Evolutionary conservation across 192 early-diverging fungal species (phyloP).

Genomic region (Podila epicladia): DNA sequence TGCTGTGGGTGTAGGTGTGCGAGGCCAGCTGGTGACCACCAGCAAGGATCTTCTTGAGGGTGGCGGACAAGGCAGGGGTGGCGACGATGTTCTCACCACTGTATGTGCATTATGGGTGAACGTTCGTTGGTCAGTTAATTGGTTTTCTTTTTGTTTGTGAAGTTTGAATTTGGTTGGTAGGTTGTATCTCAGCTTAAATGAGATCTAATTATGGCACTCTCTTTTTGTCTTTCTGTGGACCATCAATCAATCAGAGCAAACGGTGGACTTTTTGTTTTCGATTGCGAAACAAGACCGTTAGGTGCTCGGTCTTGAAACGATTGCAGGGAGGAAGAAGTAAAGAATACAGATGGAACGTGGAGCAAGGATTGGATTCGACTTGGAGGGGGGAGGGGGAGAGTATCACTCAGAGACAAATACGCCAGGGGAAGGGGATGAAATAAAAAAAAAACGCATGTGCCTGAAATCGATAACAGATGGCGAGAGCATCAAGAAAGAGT

Average conservation of each 20-base stretch:
- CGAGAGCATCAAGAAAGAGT: neutral
- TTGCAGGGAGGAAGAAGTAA: too few relatives aligned
- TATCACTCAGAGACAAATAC: too few relatives aligned
- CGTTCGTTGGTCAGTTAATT: neutral
- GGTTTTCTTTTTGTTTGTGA: too few relatives aligned
- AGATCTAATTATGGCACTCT: neutral
- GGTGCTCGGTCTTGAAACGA: too few relatives aligned
- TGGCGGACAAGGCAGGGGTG: conserved; percentile 17
- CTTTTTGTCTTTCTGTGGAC: neutral
- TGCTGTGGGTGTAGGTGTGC: conserved; percentile 62
- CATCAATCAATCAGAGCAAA: neutral
- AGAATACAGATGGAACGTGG: too few relatives aligned
- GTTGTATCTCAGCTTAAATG: neutral
- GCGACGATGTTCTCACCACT: conserved; percentile 30
- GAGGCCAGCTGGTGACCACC: conserved; percentile 71
- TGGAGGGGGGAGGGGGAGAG: too few relatives aligned
- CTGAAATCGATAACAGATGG: conserved; percentile 26
- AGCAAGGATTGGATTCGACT: too few relatives aligned
- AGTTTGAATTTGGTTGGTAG: neutral
- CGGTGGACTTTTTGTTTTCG: too few relatives aligned
- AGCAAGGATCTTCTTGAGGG: conserved; percentile 44
- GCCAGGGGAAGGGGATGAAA: neutral
- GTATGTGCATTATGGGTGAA: neutral
- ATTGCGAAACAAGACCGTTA: too few relatives aligned
- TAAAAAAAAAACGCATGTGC: neutral